phyloP scores from a whole-genome alignment of 495 filamentous ascomycete species.

The Darksidea phi region DNA sequence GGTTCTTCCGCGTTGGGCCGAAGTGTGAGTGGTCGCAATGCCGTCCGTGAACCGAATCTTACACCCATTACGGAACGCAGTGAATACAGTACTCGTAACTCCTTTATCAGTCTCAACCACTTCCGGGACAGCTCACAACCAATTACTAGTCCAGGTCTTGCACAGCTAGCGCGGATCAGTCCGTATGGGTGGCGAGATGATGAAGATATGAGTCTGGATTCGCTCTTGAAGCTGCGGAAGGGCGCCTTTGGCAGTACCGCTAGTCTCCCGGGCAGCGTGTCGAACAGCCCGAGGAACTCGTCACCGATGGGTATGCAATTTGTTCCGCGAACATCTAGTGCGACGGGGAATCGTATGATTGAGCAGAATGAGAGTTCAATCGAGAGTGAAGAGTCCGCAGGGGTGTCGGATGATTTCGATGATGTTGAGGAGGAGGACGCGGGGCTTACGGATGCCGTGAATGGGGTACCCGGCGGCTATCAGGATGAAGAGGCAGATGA shows the following conservation, averaged over 20 bases:
- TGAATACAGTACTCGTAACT: slow-evolving; percentile 94
- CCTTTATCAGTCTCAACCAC: slow-evolving; percentile 70
- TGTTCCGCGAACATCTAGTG: slow-evolving; percentile 16
- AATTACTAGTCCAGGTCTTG: slow-evolving; percentile 60
- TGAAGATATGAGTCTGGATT: slow-evolving; percentile 66
- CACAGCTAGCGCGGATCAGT: slow-evolving; percentile 70
- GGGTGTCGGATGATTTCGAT: slow-evolving; percentile 14
- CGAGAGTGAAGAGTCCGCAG: slow-evolving; percentile 23
- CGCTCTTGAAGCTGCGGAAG: slow-evolving; percentile 68
- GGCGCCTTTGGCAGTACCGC: slow-evolving; percentile 79
- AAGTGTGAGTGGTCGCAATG: slow-evolving; percentile 66
- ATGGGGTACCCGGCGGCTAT: slow-evolving; percentile 21
- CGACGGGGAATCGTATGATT: slow-evolving; percentile 6
- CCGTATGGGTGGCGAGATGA: slow-evolving; percentile 49
- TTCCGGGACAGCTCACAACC: slow-evolving; percentile 47
- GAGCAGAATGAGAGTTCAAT: not conserved
- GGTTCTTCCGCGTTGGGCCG: slow-evolving; percentile 66
- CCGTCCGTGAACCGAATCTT: slow-evolving; percentile 80
- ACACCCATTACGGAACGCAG: slow-evolving; percentile 96
- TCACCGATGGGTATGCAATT: slow-evolving; percentile 31
- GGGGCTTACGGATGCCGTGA: slow-evolving; percentile 22
- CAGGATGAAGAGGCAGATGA: slow-evolving; percentile 9
- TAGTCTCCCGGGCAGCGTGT: slow-evolving; percentile 44
- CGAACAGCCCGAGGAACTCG: slow-evolving; percentile 33
- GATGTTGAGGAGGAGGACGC: slow-evolving; percentile 20